Conservation (phyloP, 257 asterid genomes). For the Fraxinus anomala region DNA sequence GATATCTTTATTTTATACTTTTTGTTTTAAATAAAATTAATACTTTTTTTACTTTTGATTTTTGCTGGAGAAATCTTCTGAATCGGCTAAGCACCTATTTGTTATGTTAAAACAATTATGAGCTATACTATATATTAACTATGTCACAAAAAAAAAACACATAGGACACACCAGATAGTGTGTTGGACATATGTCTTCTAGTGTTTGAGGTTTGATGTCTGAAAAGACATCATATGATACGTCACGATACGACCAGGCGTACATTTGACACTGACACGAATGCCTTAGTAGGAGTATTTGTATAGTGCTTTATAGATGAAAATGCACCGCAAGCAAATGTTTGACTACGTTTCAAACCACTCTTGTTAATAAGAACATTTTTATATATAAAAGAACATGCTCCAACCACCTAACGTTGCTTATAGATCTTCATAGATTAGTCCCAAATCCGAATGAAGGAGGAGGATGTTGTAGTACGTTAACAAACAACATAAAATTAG, state of each 20-base stretch:
- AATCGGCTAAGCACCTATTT: too few species aligned
- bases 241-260: too few species aligned
- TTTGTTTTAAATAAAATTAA: too few species aligned
- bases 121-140: background rate
- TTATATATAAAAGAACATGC: background rate
- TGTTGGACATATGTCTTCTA: background rate
- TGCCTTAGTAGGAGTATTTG: background rate
- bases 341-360: background rate
- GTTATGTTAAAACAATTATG: background rate
- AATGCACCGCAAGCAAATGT: background rate
- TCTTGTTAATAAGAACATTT: background rate
- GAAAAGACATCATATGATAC: too few species aligned
- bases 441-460: background rate
- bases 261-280: too few species aligned
- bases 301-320: background rate
- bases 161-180: background rate
- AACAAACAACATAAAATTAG: background rate
- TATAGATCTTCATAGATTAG: background rate
- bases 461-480: background rate
- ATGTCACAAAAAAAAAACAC: background rate
- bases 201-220: background rate
- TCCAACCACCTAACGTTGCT: background rate
- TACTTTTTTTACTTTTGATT: too few species aligned
- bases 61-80: too few species aligned
- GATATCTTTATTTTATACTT: too few species aligned